phyloP scores from a whole-genome alignment of 352 stramenopile genomes.

The Pythium dissotocum region DNA sequence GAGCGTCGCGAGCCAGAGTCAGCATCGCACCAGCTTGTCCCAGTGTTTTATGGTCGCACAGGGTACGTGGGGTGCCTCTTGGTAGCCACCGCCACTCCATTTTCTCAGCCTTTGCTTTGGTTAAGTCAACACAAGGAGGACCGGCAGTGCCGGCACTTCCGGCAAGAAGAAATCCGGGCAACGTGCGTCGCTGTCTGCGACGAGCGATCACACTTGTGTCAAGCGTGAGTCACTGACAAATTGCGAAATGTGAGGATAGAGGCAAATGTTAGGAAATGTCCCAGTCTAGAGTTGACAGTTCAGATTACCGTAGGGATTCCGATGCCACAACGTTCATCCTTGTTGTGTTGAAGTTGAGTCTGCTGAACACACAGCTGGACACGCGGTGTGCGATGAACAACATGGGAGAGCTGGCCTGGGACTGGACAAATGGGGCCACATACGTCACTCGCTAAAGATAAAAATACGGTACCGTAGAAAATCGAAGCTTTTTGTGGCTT shows the following conservation, averaged over 20 bases:
- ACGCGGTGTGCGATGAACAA: not conserved
- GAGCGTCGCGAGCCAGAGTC: not conserved
- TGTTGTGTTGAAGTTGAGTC: conserved; percentile 1
- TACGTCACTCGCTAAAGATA: not conserved
- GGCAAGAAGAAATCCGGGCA: too few species aligned
- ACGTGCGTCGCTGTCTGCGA: not conserved
- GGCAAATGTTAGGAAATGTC: conserved; percentile 2
- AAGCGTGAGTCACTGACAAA: not conserved
- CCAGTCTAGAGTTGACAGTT: conserved; percentile 1
- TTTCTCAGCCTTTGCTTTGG: not conserved
- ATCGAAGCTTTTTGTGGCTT: not conserved
- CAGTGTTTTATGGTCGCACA: not conserved
- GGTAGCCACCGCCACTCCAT: not conserved
- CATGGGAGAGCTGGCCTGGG: not conserved
- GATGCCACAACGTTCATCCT: not conserved
- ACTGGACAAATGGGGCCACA: not conserved
- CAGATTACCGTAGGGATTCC: not conserved
- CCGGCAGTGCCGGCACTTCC: too few species aligned
- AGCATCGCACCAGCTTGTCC: not conserved
- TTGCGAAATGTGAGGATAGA: not conserved
- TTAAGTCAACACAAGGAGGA: not conserved
- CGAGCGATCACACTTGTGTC: not conserved
- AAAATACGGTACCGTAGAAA: conserved; percentile 1
- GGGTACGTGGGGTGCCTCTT: not conserved
- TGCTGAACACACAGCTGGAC: not conserved